Evolutionary conservation across 768 basidiomycete species (phyloP).

Genomic region (Leccinum incarnatum): DNA sequence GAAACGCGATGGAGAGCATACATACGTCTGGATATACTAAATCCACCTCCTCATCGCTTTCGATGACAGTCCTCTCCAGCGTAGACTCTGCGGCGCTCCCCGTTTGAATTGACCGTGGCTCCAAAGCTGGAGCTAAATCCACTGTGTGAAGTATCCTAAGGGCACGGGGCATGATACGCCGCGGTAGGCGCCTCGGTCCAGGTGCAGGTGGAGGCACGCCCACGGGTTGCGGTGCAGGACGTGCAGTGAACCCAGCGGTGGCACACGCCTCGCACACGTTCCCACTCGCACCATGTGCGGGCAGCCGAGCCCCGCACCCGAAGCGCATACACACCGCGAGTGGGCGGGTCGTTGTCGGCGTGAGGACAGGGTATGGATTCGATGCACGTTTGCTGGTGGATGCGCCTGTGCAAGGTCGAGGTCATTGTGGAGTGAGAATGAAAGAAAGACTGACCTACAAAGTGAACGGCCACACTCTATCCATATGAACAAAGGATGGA

Average conservation of each 20-base stretch:
- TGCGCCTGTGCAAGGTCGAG: too few species aligned
- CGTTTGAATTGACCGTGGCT: too few species aligned
- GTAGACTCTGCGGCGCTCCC: background rate
- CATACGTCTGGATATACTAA: slow-evolving; percentile 26
- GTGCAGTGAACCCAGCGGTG: slow-evolving; percentile 2
- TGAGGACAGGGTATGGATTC: too few species aligned
- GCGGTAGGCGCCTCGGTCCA: background rate
- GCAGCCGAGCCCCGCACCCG: slow-evolving; percentile 18
- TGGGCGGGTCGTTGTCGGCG: too few species aligned
- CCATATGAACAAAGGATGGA: too few species aligned
- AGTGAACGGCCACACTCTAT: too few species aligned
- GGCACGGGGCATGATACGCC: background rate
- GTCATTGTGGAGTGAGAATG: too few species aligned
- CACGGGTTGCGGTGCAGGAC: background rate
- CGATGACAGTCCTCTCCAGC: background rate
- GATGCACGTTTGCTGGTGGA: too few species aligned
- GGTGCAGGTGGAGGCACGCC: background rate
- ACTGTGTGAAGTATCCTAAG: background rate
- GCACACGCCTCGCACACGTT: slow-evolving; percentile 16
- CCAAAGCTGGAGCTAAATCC: background rate
- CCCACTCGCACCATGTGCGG: background rate
- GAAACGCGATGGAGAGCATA: background rate
- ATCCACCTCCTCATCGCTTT: slow-evolving; percentile 12
- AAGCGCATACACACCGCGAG: slow-evolving; percentile 15
- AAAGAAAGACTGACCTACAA: too few species aligned